phyloP scores from a whole-genome alignment of 805 yeast species.

The Brettanomyces sp. region DNA sequence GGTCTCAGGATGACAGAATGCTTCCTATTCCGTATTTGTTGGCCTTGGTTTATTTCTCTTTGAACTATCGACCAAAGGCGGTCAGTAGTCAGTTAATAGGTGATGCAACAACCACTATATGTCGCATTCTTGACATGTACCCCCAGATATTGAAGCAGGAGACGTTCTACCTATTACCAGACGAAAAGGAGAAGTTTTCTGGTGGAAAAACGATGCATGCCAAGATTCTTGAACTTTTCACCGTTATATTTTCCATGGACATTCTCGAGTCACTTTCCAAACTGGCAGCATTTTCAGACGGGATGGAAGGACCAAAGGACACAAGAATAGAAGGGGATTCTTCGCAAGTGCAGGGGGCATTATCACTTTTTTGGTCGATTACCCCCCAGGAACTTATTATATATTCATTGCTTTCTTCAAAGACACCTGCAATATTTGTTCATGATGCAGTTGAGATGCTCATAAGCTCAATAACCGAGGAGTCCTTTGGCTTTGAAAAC shows the following conservation, averaged over 20 bases:
- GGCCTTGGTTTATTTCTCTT: constrained; percentile 43
- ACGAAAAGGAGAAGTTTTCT: constrained; percentile 11
- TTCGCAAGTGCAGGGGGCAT: constrained; percentile 2
- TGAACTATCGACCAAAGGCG: constrained; percentile 57
- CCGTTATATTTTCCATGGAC: constrained; percentile 44
- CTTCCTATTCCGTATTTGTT: constrained; percentile 52
- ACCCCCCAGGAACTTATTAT: constrained; percentile 26
- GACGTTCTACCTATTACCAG: constrained; percentile 14
- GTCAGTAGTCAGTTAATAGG: constrained; percentile 31
- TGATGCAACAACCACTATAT: constrained; percentile 18
- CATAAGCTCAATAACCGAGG: constrained; percentile 30
- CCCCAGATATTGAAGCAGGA: constrained; percentile 22
- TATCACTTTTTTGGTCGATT: constrained; percentile 24
- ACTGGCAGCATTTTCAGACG: constrained; percentile 13
- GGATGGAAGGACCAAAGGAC: constrained; percentile 16
- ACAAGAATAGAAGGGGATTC: constrained; percentile 1
- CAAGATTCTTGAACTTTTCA: constrained; percentile 41
- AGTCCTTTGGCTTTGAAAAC: constrained; percentile 20
- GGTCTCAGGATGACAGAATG: constrained; percentile 12
- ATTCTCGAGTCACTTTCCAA: constrained; percentile 39
- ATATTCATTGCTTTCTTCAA: constrained; percentile 35
- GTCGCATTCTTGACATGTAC: constrained; percentile 17
- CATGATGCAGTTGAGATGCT: constrained; percentile 46
- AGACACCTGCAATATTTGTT: constrained; percentile 44
- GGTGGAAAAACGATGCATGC: constrained; percentile 31